Percentiles rank a stretch among this genome's conserved stretches.
Conservation (phyloP, 2,329 filamentous ascomycete species). For the Camillea tinctor region DNA sequence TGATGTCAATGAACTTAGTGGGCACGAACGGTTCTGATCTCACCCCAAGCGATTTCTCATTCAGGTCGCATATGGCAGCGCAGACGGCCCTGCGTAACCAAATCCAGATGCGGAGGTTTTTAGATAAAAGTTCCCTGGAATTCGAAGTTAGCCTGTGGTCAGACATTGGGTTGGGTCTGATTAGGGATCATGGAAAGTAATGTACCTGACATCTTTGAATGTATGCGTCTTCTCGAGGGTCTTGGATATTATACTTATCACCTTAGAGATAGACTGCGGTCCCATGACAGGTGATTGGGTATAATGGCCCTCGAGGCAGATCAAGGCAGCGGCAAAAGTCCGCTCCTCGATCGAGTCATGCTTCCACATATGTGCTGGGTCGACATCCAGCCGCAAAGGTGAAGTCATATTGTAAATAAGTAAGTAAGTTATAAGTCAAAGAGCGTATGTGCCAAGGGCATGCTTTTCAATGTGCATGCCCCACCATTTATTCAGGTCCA, state of each 20-base stretch:
- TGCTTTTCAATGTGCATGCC: neutral
- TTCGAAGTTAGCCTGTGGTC: neutral
- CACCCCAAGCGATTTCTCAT: conserved; percentile 57
- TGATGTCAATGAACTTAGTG: conserved; percentile 50
- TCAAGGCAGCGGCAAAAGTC: conserved; percentile 58
- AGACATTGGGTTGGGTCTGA: conserved; percentile 16
- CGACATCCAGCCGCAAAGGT: conserved; percentile 23
- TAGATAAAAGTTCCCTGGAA: conserved; percentile 56
- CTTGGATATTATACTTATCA: conserved; percentile 57
- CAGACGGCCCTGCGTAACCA: conserved; percentile 62
- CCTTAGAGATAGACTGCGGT: conserved; percentile 51
- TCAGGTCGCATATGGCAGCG: conserved; percentile 59
- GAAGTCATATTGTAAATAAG: conserved; percentile 19
- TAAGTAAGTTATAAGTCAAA: neutral
- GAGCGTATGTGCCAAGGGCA: too few species aligned
- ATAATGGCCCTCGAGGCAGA: conserved; percentile 62
- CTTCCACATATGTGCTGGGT: conserved; percentile 30
- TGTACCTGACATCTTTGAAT: conserved; percentile 57
- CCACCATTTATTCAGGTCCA: neutral
- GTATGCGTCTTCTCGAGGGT: conserved; percentile 65
- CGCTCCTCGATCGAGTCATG: conserved; percentile 61
- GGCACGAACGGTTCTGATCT: conserved; percentile 52
- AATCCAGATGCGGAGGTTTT: conserved; percentile 65
- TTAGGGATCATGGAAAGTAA: too few species aligned
- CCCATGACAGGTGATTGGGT: conserved; percentile 57